Percentiles rank a stretch among this genome's conserved stretches.
Evolutionary conservation across 257 asterid genomes (phyloP).

Genomic region (Ajuga chamaepitys): DNA sequence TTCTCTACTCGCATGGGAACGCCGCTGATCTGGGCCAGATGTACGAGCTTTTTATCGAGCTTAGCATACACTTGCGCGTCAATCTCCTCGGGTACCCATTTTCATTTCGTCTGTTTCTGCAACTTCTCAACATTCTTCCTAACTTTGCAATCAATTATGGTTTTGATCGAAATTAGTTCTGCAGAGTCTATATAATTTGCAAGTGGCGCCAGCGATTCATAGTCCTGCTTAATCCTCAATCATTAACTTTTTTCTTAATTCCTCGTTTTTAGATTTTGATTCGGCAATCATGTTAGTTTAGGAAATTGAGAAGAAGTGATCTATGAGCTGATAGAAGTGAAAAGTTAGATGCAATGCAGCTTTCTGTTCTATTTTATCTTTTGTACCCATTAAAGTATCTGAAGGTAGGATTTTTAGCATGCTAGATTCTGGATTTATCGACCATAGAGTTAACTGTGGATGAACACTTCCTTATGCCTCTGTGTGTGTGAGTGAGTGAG

Average conservation of each 20-base stretch:
- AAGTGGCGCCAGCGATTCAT: neutral
- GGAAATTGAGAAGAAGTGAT: neutral
- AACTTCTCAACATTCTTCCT: neutral
- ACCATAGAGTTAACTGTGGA: neutral
- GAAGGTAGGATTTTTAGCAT: neutral
- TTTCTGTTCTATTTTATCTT: too few species aligned
- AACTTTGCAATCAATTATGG: neutral
- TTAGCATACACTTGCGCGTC: slow-evolving; percentile 83
- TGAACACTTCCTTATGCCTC: neutral
- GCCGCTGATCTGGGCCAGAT: slow-evolving; percentile 99
- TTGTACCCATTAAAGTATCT: too few species aligned
- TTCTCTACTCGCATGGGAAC: slow-evolving; percentile 92
- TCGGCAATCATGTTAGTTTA: neutral
- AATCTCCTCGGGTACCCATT: slow-evolving; percentile 78
- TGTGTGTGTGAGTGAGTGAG: too few species aligned
- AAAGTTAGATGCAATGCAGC: too few species aligned
- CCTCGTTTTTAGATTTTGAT: neutral
- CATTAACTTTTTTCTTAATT: neutral
- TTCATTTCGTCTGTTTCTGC: neutral
- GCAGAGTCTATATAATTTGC: neutral
- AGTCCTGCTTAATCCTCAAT: neutral
- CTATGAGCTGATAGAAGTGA: too few species aligned
- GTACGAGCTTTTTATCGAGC: slow-evolving; percentile 89
- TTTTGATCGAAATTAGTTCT: neutral
- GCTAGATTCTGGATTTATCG: neutral